Conservation (phyloP, 2,329 filamentous ascomycete genomes). For the Penicillium sp. region DNA sequence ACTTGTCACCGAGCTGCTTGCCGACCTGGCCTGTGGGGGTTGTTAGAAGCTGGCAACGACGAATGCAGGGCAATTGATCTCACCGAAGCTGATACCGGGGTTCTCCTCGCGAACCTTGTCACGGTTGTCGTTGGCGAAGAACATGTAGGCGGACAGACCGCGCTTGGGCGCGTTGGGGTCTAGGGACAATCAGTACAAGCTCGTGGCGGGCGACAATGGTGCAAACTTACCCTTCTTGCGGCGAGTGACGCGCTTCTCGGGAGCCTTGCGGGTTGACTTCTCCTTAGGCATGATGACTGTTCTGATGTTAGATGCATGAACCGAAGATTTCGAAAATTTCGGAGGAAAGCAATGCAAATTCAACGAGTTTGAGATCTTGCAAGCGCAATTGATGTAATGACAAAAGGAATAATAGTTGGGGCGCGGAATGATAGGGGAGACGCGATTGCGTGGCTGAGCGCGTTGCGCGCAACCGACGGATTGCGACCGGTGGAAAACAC, state of each 20-base stretch:
- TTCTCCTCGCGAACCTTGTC: conserved; percentile 98
- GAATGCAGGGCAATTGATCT: not conserved
- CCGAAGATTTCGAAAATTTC: not conserved
- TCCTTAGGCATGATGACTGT: conserved; percentile 63
- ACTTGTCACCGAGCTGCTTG: conserved; percentile 96
- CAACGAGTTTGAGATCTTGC: not conserved
- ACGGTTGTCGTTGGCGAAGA: conserved; percentile 99
- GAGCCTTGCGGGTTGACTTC: conserved; percentile 58
- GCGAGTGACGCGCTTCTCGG: conserved; percentile 58
- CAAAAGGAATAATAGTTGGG: not conserved
- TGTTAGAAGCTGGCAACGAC: conserved; percentile 15
- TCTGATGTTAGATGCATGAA: not conserved
- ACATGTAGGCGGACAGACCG: conserved; percentile 99
- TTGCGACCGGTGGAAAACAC: conserved; percentile 7
- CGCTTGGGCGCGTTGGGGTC: conserved; percentile 99
- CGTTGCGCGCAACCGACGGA: conserved; percentile 6
- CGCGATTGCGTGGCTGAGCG: conserved; percentile 2
- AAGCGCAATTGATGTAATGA: not conserved
- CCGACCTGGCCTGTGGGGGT: conserved; percentile 73
- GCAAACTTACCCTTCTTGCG: conserved; percentile 65
- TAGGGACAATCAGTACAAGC: conserved; percentile 40
- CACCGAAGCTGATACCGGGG: conserved; percentile 94
- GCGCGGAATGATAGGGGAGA: not conserved
- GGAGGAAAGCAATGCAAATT: not conserved
- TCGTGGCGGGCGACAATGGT: not conserved